Percentiles rank a stretch among this genome's conserved stretches.
phyloP scores from a whole-genome alignment of 768 basidiomycete genomes.

The Trametes maxima region DNA sequence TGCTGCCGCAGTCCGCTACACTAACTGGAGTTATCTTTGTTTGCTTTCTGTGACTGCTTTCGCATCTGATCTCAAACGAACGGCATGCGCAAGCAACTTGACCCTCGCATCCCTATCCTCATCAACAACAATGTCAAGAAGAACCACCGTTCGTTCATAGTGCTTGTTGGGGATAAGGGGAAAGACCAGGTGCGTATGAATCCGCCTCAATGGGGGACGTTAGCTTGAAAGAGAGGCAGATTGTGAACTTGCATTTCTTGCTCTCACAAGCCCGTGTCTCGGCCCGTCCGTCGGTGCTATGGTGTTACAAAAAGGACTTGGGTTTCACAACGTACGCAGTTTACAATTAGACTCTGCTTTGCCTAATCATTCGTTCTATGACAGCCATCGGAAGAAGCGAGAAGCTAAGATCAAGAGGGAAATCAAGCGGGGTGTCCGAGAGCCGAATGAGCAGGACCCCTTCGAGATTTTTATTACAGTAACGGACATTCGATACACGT shows the following conservation, averaged over 20 bases:
- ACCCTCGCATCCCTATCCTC: slow-evolving; percentile 89
- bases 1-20: neutral
- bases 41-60: neutral
- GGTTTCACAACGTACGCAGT: slow-evolving; percentile 85
- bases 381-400: slow-evolving; percentile 92
- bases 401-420: slow-evolving; percentile 97
- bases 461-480: slow-evolving; percentile 98
- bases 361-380: neutral
- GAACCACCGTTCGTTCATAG: slow-evolving; percentile 93
- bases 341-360: neutral
- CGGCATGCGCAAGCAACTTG: slow-evolving; percentile 83
- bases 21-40: neutral
- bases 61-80: neutral
- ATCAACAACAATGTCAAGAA: slow-evolving; percentile 93
- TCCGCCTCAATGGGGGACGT: neutral
- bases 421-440: slow-evolving; percentile 90
- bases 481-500: slow-evolving; percentile 99
- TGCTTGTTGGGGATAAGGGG: slow-evolving; percentile 92
- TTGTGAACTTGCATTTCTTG: slow-evolving; percentile 94
- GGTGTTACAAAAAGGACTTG: slow-evolving; percentile 99
- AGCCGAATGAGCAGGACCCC: slow-evolving; percentile 93
- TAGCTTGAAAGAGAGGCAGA: slow-evolving; percentile 40
- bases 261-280: slow-evolving; percentile 91
- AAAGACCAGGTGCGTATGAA: slow-evolving; percentile 73
- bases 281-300: slow-evolving; percentile 87